Base-by-base conservation (phyloP, 257 asterid species). In the Capsicum chinense region DNA sequence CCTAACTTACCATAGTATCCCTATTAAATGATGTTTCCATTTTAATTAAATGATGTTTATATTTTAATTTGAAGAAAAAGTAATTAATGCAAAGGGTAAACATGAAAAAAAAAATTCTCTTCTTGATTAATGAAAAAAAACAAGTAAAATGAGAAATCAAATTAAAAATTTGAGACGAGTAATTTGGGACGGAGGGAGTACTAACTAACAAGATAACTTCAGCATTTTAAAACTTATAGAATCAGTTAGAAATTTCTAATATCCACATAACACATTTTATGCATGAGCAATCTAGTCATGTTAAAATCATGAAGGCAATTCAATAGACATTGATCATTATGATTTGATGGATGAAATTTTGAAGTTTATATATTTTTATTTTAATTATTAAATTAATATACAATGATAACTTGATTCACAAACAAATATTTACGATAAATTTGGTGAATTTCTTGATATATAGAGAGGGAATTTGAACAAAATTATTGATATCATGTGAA, bases 231-330 rank as follows among this genome's bases (percentile, higher is more conserved):
- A 21, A 10, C 11, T 8, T 26, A 12, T 33, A 70, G 56, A 70
- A 42, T 70, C 35, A 15, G 35, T 4, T 17, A 70, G 79, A 70
- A 70, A 42, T 42, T 70, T 70, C 56, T 70, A 9, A 39, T 70
- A 12, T 6, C 60, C 60, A 73, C 60, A 19, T 50, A 4, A 39
- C 44, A 39, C 44, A 39, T 39, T 42, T n/a, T 11, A 47, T 60
- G 12, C 12, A 73, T 48, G 80, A 73, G 3, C 81, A 74, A 74
- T 74, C 81, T 74, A 50, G 47, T 74, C 81, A 74, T 60, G 60
- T 52, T 13, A 74, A 12, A 12, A 21, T 21, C 62, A 21, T 35
- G 17, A 74, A 50, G 14, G 21, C 39, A 35, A 74, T 52, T 21
- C 13, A 39, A 21, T 48, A 48, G 50, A 60, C 62, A 69, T 9